Base-by-base conservation (phyloP, 139 green algal genomes). In the Micractinium conductrix region DNA sequence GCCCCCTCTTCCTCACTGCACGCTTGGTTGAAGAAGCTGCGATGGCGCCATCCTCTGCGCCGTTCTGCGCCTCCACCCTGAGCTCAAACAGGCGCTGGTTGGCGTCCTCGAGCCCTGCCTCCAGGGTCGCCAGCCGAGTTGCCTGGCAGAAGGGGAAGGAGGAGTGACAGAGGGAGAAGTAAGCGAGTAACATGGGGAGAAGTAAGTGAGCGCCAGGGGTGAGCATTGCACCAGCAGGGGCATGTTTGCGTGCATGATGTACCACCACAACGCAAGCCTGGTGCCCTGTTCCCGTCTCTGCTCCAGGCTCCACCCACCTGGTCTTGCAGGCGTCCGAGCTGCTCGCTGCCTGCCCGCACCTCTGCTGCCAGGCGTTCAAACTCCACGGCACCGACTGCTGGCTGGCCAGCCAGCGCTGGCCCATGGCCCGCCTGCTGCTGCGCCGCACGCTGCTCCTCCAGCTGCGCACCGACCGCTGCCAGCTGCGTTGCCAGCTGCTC, bases 1-100 rank as follows among this genome's bases (percentile, higher is more conserved):
- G n/a, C n/a, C n/a, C 12, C 4, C 8, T 24, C 12, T 0, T n/a
- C 24, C 55, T 38, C 22, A 84, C 78, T 63, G 63, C 62, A 63
- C 78, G 78, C 63, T 74, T 84, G 43, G 35, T 75, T n/a, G 78
- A 84, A 7, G 42, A 30, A 5, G 43, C 16, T 0, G 14, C 0
- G 6, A 84, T 84, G 62, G 28, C n/a, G n/a, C 35, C 33, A 37
- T 84, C 78, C 63, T 84, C 78, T 4, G n/a, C 43, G 22, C 30
- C 63, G 7, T 84, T 84, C 37, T 76, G 78, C 24, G 58, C 42
- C 62, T 84, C 62, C n/a, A 84, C 78, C 63, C 78, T 62, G 62
- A 84, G 63, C 62, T 84, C 78, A 50, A 84, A 84, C 62, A 84
- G 22, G 42, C 62, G 78, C 62, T 84, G 78, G 42, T 74, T 75